These are phyloP conservation scores for Verbascum thapsus DNA, from an alignment of 257 asterid genomes.

Conservation along the genomic window DNA sequence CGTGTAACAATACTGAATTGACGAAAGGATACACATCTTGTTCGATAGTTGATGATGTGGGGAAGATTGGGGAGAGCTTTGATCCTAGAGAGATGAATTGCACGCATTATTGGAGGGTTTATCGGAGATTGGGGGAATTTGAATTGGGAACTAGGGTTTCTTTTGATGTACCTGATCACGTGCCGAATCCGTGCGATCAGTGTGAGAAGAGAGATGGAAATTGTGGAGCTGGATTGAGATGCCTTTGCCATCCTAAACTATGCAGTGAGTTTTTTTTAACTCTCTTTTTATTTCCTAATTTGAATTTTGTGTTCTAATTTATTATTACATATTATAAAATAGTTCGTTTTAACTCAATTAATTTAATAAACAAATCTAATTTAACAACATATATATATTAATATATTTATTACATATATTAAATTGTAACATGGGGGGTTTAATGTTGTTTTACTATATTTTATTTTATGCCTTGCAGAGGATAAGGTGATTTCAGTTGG, in stretches of 20 bases:
- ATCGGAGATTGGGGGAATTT: slow-evolving; percentile 4
- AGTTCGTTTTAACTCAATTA: neutral
- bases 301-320: too few relatives aligned
- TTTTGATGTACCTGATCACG: slow-evolving; percentile 57
- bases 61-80: slow-evolving; percentile 21
- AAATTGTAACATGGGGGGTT: neutral
- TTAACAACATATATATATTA: neutral
- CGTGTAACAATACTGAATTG: slow-evolving; percentile 19
- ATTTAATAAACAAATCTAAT: neutral
- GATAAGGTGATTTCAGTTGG: slow-evolving; percentile 55
- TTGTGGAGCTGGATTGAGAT: slow-evolving; percentile 70
- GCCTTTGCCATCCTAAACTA: slow-evolving; percentile 52
- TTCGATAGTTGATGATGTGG: slow-evolving; percentile 33
- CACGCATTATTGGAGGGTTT: slow-evolving; percentile 47
- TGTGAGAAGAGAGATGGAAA: slow-evolving; percentile 56
- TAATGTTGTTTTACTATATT: neutral
- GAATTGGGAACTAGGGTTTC: slow-evolving; percentile 50
- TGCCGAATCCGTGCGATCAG: slow-evolving; percentile 65
- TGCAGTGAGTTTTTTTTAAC: slow-evolving; percentile 55
- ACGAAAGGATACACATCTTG: slow-evolving; percentile 31
- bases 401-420: neutral
- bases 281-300: neutral
- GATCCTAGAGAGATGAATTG: slow-evolving; percentile 42
- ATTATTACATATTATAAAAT: neutral
- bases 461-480: slow-evolving; percentile 38